Percentiles rank a stretch among this genome's conserved stretches.
Evolutionary conservation across 495 filamentous ascomycete genomes (phyloP).

Genomic region (Evansstolkia leycettana): DNA sequence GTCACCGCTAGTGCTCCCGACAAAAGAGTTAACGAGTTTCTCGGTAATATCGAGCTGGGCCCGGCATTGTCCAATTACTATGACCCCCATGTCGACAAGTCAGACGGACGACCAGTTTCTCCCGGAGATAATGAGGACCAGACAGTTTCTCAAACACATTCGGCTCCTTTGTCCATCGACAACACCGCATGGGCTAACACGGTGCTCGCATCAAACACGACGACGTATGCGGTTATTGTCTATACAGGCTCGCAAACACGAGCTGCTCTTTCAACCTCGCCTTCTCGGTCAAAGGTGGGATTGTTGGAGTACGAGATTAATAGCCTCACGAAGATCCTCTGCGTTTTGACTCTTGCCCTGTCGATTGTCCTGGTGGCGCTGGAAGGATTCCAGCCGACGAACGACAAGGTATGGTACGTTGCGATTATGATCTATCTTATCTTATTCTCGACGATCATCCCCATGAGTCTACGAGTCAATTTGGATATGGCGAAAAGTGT

Average conservation of each 20-base stretch:
- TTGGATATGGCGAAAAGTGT: conserved; percentile 94
- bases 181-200: conserved; percentile 99
- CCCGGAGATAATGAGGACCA: conserved; percentile 11
- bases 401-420: conserved; percentile 69
- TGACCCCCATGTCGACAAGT: conserved; percentile 32
- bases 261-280: conserved; percentile 83
- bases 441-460: conserved; percentile 97
- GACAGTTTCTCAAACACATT: conserved; percentile 24
- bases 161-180: conserved; percentile 76
- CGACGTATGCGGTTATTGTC: conserved; percentile 74
- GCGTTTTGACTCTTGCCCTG: conserved; percentile 70
- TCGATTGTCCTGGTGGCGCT: conserved; percentile 84
- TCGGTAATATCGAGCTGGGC: conserved; percentile 63
- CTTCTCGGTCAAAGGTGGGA: conserved; percentile 84
- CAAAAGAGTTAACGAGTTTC: conserved; percentile 85
- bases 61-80: conserved; percentile 24
- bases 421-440: conserved; percentile 93
- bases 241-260: conserved; percentile 95
- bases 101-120: conserved; percentile 11
- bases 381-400: conserved; percentile 61
- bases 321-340: conserved; percentile 93
- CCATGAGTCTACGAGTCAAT: conserved; percentile 92
- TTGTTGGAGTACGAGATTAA: conserved; percentile 95
- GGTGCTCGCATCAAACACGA: conserved; percentile 83
- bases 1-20: conserved; percentile 82